A percentile compares a stretch with the other conserved stretches of the same genome.
These are phyloP conservation scores for Hypomyces perniciosus DNA, from an alignment of 2,329 filamentous ascomycete species.

Conservation along the genomic window DNA sequence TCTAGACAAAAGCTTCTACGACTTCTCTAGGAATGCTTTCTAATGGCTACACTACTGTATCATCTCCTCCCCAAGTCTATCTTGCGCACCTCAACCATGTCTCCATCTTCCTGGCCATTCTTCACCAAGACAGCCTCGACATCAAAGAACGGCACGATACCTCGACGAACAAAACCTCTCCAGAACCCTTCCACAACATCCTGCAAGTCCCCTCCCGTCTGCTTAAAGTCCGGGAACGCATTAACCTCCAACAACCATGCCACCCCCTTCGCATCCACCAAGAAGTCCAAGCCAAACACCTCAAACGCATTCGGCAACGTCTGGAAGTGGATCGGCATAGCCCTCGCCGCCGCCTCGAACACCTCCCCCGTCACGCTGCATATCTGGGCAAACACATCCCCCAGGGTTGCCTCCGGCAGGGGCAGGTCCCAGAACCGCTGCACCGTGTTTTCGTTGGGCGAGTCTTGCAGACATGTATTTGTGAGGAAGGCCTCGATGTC, in stretches of 20 bases:
- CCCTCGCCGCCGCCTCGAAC: conserved; percentile 79
- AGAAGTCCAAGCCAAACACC: conserved; percentile 83
- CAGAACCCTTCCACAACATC: conserved; percentile 71
- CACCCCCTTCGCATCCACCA: conserved; percentile 60
- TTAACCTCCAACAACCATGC: conserved; percentile 87
- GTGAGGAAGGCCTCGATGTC: conserved; percentile 74
- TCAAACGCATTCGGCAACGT: conserved; percentile 85
- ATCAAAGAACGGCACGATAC: conserved; percentile 62
- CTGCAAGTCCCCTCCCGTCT: conserved; percentile 78
- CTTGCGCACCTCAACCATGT: conserved; percentile 47
- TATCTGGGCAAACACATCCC: conserved; percentile 66
- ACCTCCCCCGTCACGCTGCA: conserved; percentile 65
- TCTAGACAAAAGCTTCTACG: no score
- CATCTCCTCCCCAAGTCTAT: conserved; percentile 47
- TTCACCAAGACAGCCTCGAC: conserved; percentile 18
- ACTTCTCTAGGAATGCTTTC: neutral
- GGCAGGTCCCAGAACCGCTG: conserved; percentile 66
- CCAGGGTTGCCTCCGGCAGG: conserved; percentile 47
- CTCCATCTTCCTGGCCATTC: conserved; percentile 25
- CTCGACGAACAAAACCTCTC: conserved; percentile 62
- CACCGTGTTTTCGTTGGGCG: conserved; percentile 56
- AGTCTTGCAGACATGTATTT: conserved; percentile 86
- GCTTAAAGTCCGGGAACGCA: conserved; percentile 91
- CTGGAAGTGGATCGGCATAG: conserved; percentile 88
- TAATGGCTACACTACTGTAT: neutral